Evolutionary conservation across 2,329 filamentous ascomycete genomes (phyloP).

Genomic region (Beauveria pseudobassiana): DNA sequence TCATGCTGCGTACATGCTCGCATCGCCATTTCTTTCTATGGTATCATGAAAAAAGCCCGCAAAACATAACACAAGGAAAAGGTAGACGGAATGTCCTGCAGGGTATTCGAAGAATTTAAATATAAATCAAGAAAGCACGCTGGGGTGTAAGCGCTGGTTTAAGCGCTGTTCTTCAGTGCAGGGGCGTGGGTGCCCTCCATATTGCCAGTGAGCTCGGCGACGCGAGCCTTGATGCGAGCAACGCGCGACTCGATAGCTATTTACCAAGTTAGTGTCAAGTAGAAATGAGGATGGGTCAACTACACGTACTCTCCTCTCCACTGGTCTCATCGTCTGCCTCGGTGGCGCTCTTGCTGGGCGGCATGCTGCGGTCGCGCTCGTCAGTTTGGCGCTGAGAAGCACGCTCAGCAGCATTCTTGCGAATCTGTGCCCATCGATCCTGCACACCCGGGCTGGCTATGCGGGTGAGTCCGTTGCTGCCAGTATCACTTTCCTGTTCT

Average conservation of each 20-base stretch:
- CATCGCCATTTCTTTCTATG: slow-evolving; percentile 13
- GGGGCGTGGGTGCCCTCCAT: slow-evolving; percentile 51
- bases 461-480: slow-evolving; percentile 20
- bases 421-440: slow-evolving; percentile 92
- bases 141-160: not conserved
- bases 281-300: not conserved
- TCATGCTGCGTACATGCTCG: not conserved
- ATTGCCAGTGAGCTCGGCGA: slow-evolving; percentile 85
- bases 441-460: slow-evolving; percentile 33
- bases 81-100: not conserved
- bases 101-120: slow-evolving; percentile 8
- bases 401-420: slow-evolving; percentile 85
- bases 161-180: not conserved
- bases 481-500: not conserved
- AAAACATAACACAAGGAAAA: slow-evolving; percentile 4
- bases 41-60: slow-evolving; percentile 20
- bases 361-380: slow-evolving; percentile 51
- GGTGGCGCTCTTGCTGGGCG: slow-evolving; percentile 40
- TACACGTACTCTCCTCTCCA: slow-evolving; percentile 26
- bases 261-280: slow-evolving; percentile 17
- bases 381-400: slow-evolving; percentile 59
- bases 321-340: slow-evolving; percentile 35
- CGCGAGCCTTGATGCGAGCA: slow-evolving; percentile 93
- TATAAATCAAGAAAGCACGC: not conserved
- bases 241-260: slow-evolving; percentile 94